Evolutionary conservation across 306 rosid genomes (phyloP), one percentile per base, ranked within the genome.

Genomic region (Vicia villosa): DNA sequence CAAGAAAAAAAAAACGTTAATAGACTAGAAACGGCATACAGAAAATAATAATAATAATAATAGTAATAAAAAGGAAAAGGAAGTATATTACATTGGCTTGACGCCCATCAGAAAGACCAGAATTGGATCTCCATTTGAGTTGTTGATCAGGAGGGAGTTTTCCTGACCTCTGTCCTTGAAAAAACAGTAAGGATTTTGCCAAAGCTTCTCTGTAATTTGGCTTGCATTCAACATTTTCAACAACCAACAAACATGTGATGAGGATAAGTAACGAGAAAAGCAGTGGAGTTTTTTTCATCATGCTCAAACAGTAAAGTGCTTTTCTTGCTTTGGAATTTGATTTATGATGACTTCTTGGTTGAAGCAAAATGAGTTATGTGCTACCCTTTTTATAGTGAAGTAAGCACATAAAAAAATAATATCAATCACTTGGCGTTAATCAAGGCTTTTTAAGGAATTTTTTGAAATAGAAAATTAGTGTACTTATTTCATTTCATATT

Each of bases 121-220:
- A 94, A 70, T 54, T 66, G 17, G 86, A 85, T 78, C 98, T 80
- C 98, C 97, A 94, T 26, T 37, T 69, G 75, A 94, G 16, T 63
- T 80, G 82, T 4, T 87, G 97, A 67, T 76, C 13, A 0, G 65
- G 11, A 8, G 96, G 92, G 56, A 94, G 74, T 40, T 77, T 84
- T 43, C 98, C 98, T 0, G 98, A 94, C 59, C 98, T 87, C 56
- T 94, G 98, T 0, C 97, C 98, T 77, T 94, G 88, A 17, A 94
- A 94, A 74, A 94, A 94, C 81, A 94, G 57, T 1, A 94, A 40
- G 2, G 98, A 87, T 67, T 94, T 94, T 0, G 89, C 84, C 72
- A 94, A 73, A 15, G 98, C 98, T 8, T 90, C 98, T 84, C 79
- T 55, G 54, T 94, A 94, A 30, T 94, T 84, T 1, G 86, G 90